Evolutionary conservation across 441 rosid species (phyloP), one percentile per base, ranked within the genome.

Genomic region (Flueggea neowawraea): DNA sequence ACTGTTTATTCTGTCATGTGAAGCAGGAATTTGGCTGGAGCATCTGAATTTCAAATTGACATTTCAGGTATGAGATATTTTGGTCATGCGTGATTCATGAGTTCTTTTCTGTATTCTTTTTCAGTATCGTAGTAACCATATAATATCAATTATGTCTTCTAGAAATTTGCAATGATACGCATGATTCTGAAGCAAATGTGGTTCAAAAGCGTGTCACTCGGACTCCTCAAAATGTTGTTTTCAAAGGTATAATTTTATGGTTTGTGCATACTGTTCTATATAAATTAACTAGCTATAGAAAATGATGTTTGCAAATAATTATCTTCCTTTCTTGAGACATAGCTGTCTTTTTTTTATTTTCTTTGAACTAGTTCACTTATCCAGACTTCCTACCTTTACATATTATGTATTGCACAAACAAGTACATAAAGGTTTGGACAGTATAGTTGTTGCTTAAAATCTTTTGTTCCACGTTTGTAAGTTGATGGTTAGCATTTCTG

Each of bases 41-140:
- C 84, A 13, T 75, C 87, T 3, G 92, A 91, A 73, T 61, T 80
- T 69, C 95, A 85, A 77, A 78, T 91, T 33, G 90, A 85, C 67
- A 57, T 89, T 58, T 82, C 91, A 65, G 97, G 98, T 94, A 67
- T 22, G 12, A n/a, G 28, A 22, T 22, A 22, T 22, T 22, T 22
- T 53, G 31, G 60, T 15, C 13, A 12, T 49, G 41, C 60, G 15
- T 48, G 10, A 13, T 54, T 31, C 55, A 47, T 36, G 9, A 31
- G 39, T 39, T 39, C 12, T 17, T 61, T 16, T 36, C 12, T 4
- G 12, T 13, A 8, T 8, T 28, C 5, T 61, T 60, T 0, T 14
- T 15, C 2, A 17, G 28, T 12, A 6, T 14, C 14, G 15, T 51
- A 60, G 16, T 57, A 58, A 54, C 51, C 22, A 58, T 50, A 41